Base-by-base conservation (phyloP, 768 basidiomycete genomes). In the Pisolithus albus region DNA sequence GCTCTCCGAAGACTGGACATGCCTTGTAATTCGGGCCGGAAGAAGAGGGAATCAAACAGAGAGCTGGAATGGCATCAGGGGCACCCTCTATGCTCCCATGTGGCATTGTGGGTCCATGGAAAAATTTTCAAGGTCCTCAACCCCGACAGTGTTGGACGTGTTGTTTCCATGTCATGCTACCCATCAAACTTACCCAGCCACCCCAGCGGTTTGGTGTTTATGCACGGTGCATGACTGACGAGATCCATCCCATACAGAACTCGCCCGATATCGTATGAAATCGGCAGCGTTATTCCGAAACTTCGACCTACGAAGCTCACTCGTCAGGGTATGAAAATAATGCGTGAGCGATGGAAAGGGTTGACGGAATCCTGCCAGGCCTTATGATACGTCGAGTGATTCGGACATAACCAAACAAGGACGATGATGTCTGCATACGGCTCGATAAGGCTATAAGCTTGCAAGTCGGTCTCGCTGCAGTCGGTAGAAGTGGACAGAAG, bases 221-320 rank as follows among this genome's bases (percentile, higher is more conserved):
- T 70, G 96, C 98, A 68, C 98, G 95, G 95, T 86, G 84, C 70
- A 97, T 99, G 96, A 97, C 96, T n/a, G 93, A 97, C 68, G 67
- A 90, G 88, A 97, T 70, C 79, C 88, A 38, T 79, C 78, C 50
- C 95, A 98, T 79, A 94, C 92, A 72, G 79, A 79, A 42, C 83
- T 98, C 52, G 90, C 91, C 11, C 93, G n/a, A n/a, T n/a, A 97
- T 72, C 80, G 80, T 54, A 86, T 97, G 94, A 97, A 67, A 74
- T 96, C 51, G 95, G 96, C 21, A 92, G 94, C 63, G 96, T 95
- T 50, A 97, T 98, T 61, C 92, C 95, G 18, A 91, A 97, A 72
- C 96, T 98, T 94, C 85, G 96, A 5, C 82, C 83, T 32, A 70
- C 92, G 44, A 65, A 70, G 24, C 67, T 75, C 46, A 83, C 91